Evolutionary conservation across 1,284 basidiomycete species (phyloP), one percentile per base, ranked within the genome.

Genomic region (Leucoagaricus sp.): DNA sequence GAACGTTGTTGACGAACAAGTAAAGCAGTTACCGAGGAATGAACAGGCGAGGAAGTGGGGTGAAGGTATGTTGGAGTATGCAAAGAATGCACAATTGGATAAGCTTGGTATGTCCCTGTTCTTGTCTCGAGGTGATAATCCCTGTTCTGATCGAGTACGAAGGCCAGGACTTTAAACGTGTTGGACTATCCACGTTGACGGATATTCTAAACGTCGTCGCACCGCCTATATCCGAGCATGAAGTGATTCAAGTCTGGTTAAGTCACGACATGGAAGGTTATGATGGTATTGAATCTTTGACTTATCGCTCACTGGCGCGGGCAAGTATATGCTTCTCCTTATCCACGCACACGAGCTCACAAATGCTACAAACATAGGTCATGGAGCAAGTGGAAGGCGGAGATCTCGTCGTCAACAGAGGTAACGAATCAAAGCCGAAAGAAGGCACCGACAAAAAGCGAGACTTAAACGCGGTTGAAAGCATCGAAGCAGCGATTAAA

Each of bases 211-310:
- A 98, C 69, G 96, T 91, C 15, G 96, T 99, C 50, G 97, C 96
- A 0, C 97, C 97, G 25, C 97, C 97, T 3, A 98, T 99, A 64
- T 92, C 95, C 12, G 94, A 95, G 64, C 96, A 99, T 70, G 97
- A 99, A 74, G 94, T 98, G 19, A 93, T 99, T 58, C 88, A 97
- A 69, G 89, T 99, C 5, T 95, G 93, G 86, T 78, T 99, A 36
- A 91, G 90, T 63, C 96, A 99, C 75, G 95, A 96, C 64, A 96
- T 99, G 95, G 78, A 85, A 58, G 96, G 97, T 12, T 98, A 97
- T 68, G 94, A 96, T 53, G 97, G 96, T 13, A 85, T 99, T 46
- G 95, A 98, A 71, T 83, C 87, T n/a, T 83, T 99, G n/a, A 93
- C 96, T 10, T 99, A 98, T 74, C 85, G 89, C 40, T 87, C 93